Percentiles rank a stretch among this genome's conserved stretches.
These are phyloP conservation scores for Pezicula radicicola DNA, from an alignment of 2,329 filamentous ascomycete genomes.

Conservation along the genomic window DNA sequence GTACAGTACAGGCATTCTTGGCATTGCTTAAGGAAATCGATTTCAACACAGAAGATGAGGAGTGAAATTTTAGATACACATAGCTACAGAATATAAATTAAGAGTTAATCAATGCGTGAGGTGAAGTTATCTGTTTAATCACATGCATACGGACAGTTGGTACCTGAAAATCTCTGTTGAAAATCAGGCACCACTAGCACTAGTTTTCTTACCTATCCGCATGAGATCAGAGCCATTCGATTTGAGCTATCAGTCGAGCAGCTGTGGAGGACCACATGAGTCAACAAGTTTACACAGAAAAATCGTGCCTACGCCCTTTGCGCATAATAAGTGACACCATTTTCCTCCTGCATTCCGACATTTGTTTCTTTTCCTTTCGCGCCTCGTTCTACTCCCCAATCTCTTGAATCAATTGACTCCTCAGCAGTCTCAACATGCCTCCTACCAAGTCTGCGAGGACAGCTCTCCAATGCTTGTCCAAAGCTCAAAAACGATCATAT, in stretches of 20 bases:
- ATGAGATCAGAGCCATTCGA: too few relatives aligned
- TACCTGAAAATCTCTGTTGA: too few relatives aligned
- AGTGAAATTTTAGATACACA: too few relatives aligned
- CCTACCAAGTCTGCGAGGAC: conserved; percentile 18
- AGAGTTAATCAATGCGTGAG: not conserved
- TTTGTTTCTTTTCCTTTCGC: not conserved
- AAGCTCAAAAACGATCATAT: conserved; percentile 18
- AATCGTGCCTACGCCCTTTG: too few relatives aligned
- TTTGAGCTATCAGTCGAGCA: too few relatives aligned
- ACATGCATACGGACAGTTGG: too few relatives aligned
- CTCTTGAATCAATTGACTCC: conserved; percentile 9
- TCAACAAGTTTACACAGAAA: not conserved
- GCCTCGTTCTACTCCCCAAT: not conserved
- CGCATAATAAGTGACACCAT: too few relatives aligned
- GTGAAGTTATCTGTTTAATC: not conserved
- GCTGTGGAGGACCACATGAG: not conserved
- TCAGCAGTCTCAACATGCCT: conserved; percentile 13
- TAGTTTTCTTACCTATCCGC: not conserved
- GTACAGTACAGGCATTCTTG: too few relatives aligned
- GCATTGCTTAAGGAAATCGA: too few relatives aligned
- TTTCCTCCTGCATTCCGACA: too few relatives aligned
- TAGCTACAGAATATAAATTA: too few relatives aligned
- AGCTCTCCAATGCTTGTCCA: conserved; percentile 17
- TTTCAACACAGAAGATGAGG: too few relatives aligned
- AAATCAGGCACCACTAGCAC: not conserved